A percentile compares a stretch with the other conserved stretches of the same genome.
Conservation (phyloP, 1,284 basidiomycete genomes). For the Marasmius fiardii region DNA sequence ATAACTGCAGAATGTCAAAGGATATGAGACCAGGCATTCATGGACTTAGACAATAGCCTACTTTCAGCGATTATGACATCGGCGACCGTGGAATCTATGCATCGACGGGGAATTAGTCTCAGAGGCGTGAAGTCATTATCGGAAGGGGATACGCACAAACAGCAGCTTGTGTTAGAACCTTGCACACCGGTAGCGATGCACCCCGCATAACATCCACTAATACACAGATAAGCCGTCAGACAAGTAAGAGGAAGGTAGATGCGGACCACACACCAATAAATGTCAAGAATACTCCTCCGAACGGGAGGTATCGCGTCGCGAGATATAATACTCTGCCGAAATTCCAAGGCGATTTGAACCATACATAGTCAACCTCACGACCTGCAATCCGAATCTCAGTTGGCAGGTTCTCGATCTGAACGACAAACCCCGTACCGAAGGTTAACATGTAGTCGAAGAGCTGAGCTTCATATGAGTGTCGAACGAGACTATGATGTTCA, state of each 20-base stretch:
- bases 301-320: background rate
- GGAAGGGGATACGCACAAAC: background rate
- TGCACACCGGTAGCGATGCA: background rate
- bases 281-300: background rate
- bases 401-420: too few species aligned
- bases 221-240: background rate
- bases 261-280: background rate
- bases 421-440: background rate
- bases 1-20: background rate
- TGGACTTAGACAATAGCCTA: background rate
- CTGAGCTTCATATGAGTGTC: background rate
- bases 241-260: background rate
- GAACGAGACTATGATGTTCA: too few species aligned
- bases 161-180: background rate
- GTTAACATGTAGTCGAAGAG: background rate
- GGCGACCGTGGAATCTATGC: background rate
- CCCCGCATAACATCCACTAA: background rate
- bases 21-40: background rate
- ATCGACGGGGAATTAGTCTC: background rate
- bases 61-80: conserved; percentile 4
- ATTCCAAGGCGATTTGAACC: background rate
- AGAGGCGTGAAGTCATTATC: background rate
- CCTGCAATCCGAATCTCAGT: background rate
- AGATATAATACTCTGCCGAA: background rate
- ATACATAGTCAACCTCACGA: background rate